These are phyloP conservation scores for Yamadazyma diospyri DNA, from an alignment of 1,139 yeast species.

Conservation along the genomic window DNA sequence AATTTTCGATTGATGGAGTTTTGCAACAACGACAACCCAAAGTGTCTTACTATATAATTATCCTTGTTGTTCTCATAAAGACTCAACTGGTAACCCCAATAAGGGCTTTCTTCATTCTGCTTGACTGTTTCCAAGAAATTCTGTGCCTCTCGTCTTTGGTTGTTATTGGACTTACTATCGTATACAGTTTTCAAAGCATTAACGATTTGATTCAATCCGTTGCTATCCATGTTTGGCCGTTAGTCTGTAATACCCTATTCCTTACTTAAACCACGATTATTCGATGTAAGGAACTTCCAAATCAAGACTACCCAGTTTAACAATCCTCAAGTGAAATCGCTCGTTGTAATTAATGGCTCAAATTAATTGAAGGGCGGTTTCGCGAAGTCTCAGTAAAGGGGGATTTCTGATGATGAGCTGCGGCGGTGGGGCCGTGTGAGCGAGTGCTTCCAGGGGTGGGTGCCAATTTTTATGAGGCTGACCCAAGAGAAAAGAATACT, in stretches of 20 bases:
- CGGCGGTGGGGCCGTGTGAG: too few species aligned
- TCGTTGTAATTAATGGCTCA: not conserved
- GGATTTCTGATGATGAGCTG: too few species aligned
- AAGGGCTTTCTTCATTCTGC: constrained; percentile 77
- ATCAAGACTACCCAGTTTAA: too few species aligned
- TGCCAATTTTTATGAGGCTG: too few species aligned
- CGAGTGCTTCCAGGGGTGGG: too few species aligned
- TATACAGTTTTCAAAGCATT: constrained; percentile 78
- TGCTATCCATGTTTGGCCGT: constrained; percentile 61
- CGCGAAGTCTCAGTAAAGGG: constrained; percentile 4
- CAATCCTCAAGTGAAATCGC: constrained; percentile 1
- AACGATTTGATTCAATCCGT: constrained; percentile 66
- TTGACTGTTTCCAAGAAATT: constrained; percentile 73
- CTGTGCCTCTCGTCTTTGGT: constrained; percentile 65
- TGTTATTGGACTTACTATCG: constrained; percentile 64
- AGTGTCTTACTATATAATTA: constrained; percentile 78
- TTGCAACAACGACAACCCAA: constrained; percentile 79
- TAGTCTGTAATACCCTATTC: too few species aligned
- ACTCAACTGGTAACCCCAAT: constrained; percentile 89
- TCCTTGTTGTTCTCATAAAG: constrained; percentile 55
- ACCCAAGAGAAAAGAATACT: too few species aligned
- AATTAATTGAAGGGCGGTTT: constrained; percentile 6
- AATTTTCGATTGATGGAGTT: constrained; percentile 60
- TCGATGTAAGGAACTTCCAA: too few species aligned
- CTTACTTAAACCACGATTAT: not conserved